Conservation (phyloP, 2,329 filamentous ascomycete genomes). For the Seiridium unicorne region DNA sequence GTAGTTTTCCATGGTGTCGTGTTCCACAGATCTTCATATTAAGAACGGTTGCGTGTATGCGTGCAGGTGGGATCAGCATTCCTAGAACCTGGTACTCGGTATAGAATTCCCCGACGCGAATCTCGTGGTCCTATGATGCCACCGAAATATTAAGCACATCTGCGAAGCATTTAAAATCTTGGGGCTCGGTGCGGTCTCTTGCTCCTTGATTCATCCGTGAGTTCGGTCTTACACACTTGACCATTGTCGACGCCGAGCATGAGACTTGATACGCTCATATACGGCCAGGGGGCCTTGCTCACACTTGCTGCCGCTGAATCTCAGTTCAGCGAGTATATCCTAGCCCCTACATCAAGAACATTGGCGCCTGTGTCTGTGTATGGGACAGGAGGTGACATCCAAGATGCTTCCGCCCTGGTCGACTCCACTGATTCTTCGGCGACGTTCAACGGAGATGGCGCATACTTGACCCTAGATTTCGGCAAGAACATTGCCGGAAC, state of each 20-base stretch:
- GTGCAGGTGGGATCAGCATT: too few species aligned
- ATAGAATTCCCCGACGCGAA: too few species aligned
- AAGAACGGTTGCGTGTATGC: too few species aligned
- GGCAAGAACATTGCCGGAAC: conserved; percentile 4
- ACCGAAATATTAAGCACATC: too few species aligned
- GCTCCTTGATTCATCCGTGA: too few species aligned
- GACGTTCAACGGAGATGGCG: neutral
- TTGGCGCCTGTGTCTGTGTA: neutral
- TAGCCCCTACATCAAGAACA: conserved; percentile 1
- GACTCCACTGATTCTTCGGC: neutral
- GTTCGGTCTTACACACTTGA: too few species aligned
- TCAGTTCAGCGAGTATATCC: conserved; percentile 1
- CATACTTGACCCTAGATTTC: conserved; percentile 4
- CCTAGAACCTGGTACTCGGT: too few species aligned
- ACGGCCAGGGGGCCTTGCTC: neutral
- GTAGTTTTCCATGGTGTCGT: too few species aligned
- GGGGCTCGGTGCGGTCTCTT: too few species aligned
- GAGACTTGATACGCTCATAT: neutral
- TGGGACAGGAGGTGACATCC: neutral
- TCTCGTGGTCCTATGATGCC: too few species aligned
- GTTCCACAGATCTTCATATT: too few species aligned
- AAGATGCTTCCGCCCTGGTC: neutral
- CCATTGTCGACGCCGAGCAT: neutral
- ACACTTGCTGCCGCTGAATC: neutral
- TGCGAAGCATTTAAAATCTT: too few species aligned